Conservation (phyloP, 257 asterid species). For the Scutellaria baicalensis region DNA sequence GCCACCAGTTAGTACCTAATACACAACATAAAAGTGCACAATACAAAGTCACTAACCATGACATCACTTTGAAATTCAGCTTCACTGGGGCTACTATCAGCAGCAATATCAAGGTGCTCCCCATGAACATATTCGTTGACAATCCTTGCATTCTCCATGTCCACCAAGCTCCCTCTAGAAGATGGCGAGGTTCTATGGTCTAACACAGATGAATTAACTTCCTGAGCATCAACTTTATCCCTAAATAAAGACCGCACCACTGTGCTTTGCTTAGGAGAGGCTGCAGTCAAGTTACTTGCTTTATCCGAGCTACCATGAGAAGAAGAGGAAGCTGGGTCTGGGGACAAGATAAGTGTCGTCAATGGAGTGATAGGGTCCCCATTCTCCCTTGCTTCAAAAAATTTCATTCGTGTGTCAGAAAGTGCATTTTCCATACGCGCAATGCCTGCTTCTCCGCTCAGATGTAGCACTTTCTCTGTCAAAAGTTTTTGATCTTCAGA, state of each 20-base stretch:
- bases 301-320: slow-evolving; percentile 26
- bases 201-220: slow-evolving; percentile 22
- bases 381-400: slow-evolving; percentile 47
- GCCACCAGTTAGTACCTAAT: neutral
- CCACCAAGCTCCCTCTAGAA: slow-evolving; percentile 43
- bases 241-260: slow-evolving; percentile 63
- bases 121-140: slow-evolving; percentile 92
- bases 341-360: slow-evolving; percentile 29
- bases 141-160: slow-evolving; percentile 64
- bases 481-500: slow-evolving; percentile 70
- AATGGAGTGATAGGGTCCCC: slow-evolving; percentile 42
- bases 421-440: slow-evolving; percentile 77
- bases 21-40: neutral
- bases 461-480: slow-evolving; percentile 75
- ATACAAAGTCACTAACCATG: slow-evolving; percentile 34
- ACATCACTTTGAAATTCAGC: slow-evolving; percentile 26
- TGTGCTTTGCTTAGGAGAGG: slow-evolving; percentile 32
- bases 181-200: slow-evolving; percentile 10
- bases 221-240: slow-evolving; percentile 29
- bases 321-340: slow-evolving; percentile 31
- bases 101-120: slow-evolving; percentile 36
- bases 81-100: slow-evolving; percentile 24
- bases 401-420: slow-evolving; percentile 46
- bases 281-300: slow-evolving; percentile 21
- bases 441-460: slow-evolving; percentile 80